These are phyloP conservation scores for Aspergillus tamarii DNA, from an alignment of 2,329 filamentous ascomycete species.

Conservation along the genomic window DNA sequence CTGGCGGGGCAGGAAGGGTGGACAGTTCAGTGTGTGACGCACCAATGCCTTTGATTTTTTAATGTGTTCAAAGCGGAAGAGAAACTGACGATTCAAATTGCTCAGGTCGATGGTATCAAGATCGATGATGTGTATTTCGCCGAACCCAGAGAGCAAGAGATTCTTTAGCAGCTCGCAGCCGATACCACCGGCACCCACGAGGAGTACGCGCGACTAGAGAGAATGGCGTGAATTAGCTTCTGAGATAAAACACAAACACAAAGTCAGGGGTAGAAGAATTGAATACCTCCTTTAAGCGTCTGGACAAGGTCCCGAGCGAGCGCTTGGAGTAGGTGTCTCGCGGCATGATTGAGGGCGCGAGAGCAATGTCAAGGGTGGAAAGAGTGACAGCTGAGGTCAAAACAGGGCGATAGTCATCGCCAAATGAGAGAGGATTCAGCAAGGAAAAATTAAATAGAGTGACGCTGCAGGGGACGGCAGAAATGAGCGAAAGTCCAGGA, in stretches of 20 bases:
- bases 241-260: not conserved
- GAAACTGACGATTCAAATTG: constrained; percentile 96
- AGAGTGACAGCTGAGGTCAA: constrained; percentile 3
- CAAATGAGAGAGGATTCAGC: constrained; percentile 7
- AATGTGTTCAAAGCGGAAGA: constrained; percentile 95
- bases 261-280: constrained; percentile 11
- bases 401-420: constrained; percentile 18
- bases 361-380: constrained; percentile 6
- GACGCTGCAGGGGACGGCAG: constrained; percentile 9
- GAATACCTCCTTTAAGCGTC: constrained; percentile 45
- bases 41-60: constrained; percentile 95
- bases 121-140: constrained; percentile 91
- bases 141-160: constrained; percentile 87
- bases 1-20: constrained; percentile 13
- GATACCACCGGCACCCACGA: constrained; percentile 96
- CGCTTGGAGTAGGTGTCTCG: constrained; percentile 48
- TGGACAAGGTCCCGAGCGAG: constrained; percentile 46
- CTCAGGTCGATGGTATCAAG: constrained; percentile 98
- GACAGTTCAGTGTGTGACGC: constrained; percentile 38
- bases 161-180: constrained; percentile 98
- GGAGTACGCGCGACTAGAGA: constrained; percentile 76
- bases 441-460: constrained; percentile 12
- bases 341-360: constrained; percentile 34
- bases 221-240: not conserved
- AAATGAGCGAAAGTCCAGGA: constrained; percentile 12